A percentile compares a stretch with the other conserved stretches of the same genome.
These are phyloP conservation scores for Globisporangium nagaii DNA, from an alignment of 352 stramenopile genomes.

Conservation along the genomic window DNA sequence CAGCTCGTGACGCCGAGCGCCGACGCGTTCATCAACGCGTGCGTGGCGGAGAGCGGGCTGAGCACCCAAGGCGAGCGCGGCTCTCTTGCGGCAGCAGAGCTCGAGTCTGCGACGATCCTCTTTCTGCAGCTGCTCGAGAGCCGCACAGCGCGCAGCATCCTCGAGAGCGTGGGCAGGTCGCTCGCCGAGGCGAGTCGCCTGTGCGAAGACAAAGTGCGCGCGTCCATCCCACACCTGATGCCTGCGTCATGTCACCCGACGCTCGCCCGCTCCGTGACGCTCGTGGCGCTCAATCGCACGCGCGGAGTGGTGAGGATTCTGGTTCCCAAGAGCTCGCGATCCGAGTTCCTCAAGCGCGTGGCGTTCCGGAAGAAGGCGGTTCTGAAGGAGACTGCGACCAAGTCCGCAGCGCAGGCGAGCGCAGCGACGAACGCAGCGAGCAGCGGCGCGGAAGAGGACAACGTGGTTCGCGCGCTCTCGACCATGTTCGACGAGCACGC, in stretches of 20 bases:
- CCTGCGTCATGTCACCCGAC: conserved; percentile 32
- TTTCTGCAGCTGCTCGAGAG: conserved; percentile 40
- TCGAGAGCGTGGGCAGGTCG: conserved; percentile 16
- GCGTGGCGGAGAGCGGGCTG: conserved; percentile 21
- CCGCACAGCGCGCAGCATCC: conserved; percentile 20
- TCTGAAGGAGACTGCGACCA: conserved; percentile 24
- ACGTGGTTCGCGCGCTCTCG: conserved; percentile 6
- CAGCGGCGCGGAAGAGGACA: not conserved
- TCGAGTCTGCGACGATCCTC: conserved; percentile 8
- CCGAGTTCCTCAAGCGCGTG: conserved; percentile 46
- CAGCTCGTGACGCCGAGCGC: conserved; percentile 32
- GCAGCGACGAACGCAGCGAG: not conserved
- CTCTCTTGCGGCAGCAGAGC: conserved; percentile 3
- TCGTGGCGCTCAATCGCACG: conserved; percentile 28
- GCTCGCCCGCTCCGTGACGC: conserved; percentile 24
- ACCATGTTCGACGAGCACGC: conserved; percentile 14
- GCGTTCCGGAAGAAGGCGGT: conserved; percentile 32
- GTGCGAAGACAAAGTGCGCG: conserved; percentile 24
- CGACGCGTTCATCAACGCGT: conserved; percentile 36
- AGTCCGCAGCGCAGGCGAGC: not conserved
- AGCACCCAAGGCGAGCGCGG: not conserved
- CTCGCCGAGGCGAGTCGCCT: conserved; percentile 25
- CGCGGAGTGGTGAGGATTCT: conserved; percentile 23
- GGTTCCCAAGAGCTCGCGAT: conserved; percentile 36
- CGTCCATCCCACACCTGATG: conserved; percentile 27